Evolutionary conservation across 169 alveolate genomes (phyloP).

Genomic region (Miamiensis avidus): DNA sequence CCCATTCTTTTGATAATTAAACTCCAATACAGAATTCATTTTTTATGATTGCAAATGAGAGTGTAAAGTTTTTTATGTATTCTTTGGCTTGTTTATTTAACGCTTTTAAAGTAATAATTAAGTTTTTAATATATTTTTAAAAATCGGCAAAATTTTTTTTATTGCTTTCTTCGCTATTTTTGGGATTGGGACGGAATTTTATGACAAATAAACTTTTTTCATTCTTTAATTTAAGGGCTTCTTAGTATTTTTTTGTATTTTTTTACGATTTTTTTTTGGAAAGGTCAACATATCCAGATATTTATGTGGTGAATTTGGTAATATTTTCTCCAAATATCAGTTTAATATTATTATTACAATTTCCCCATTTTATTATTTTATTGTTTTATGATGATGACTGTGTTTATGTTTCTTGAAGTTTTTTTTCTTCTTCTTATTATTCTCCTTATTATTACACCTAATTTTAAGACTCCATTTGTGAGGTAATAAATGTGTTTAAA

Average conservation of each 20-base stretch:
- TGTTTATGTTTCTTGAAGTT: too few relatives aligned
- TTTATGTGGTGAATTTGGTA: background rate
- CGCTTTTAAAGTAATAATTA: background rate
- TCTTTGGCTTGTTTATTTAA: background rate
- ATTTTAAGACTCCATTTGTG: too few relatives aligned
- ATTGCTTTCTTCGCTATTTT: background rate
- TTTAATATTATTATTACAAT: too few relatives aligned
- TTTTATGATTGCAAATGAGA: background rate
- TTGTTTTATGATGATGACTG: too few relatives aligned
- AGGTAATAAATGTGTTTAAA: too few relatives aligned
- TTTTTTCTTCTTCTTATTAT: too few relatives aligned
- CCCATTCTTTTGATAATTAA: background rate
- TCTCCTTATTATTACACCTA: too few relatives aligned
- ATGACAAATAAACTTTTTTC: background rate
- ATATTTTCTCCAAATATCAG: background rate
- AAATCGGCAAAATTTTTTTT: background rate
- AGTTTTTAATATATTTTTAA: too few relatives aligned
- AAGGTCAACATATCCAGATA: background rate
- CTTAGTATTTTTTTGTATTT: background rate
- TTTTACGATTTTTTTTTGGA: background rate
- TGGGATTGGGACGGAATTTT: background rate
- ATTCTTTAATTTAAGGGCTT: background rate
- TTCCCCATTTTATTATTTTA: too few relatives aligned
- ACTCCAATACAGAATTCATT: background rate
- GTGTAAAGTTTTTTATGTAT: background rate